Evolutionary conservation across 2,329 filamentous ascomycete genomes (phyloP), one percentile per base, ranked within the genome.

Genomic region (Fusarium transvaalense): DNA sequence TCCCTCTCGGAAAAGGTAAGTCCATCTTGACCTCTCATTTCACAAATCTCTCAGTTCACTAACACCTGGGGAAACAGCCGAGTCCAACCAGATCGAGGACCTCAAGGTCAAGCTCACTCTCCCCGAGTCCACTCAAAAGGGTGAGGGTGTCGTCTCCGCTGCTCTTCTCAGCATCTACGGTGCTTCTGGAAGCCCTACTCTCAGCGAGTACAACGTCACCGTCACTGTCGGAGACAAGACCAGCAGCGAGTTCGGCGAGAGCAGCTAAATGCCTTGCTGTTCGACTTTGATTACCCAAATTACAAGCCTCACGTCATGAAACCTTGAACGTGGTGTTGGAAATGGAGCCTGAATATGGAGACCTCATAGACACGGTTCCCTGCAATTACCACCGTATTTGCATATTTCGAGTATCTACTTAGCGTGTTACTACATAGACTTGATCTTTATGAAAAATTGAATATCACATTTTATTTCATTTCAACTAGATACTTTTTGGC

Each of bases 1-100:
- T 75, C 34, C 79, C 81, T 63, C 75, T 83, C 2, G 82, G 81
- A 17, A 76, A 78, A 17, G 57, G 76, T 79, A 64, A 42, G 68
- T 56, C 6, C 15, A 10, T 14, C 19, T 29, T 27, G 15, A 38
- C 19, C 13, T 32, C 21, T 21, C 10, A 4, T 10, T n/a, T 29
- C 21, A 38, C 15, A 31, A 31, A 9, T 2, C 15, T 32, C 27
- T 35, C 19, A 47, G 0, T 7, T 29, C 4, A n/a, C 37, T 64
- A 41, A 58, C 37, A 43, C 10, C 3, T 23, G 15, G 27, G 27
- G 10, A 21, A 57, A 64, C 45, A 55, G 37, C 9, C 6, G 10
- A 42, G 31, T 34, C 32, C 35, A 74, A 76, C 71, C 10, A 62
- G 73, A 50, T 73, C 64, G 34, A 74, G 74, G 66, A 56, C 54